These are phyloP conservation scores for Talaromyces sp. DNA, from an alignment of 2,329 filamentous ascomycete species.

Conservation along the genomic window DNA sequence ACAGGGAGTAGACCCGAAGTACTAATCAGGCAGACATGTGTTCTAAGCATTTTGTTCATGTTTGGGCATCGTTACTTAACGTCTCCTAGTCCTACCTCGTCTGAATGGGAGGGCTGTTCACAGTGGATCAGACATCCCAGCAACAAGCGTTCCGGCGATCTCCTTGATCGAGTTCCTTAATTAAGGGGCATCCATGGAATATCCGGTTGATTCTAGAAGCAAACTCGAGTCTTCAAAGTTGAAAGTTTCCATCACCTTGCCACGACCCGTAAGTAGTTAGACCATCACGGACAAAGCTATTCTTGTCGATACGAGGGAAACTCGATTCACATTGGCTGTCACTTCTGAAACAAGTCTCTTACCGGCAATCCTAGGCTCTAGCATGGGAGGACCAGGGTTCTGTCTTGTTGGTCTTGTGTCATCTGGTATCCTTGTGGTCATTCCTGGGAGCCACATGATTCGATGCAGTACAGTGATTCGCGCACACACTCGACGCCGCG, in stretches of 20 bases:
- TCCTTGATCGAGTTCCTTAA: background rate
- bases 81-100: background rate
- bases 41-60: background rate
- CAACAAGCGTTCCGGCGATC: background rate
- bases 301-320: background rate
- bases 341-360: slow-evolving; percentile 1
- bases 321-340: background rate
- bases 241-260: background rate
- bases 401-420: background rate
- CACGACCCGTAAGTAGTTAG: slow-evolving; percentile 5
- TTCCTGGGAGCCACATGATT: slow-evolving; percentile 8
- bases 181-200: background rate
- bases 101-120: background rate
- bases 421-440: slow-evolving; percentile 5
- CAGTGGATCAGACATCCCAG: background rate
- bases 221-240: background rate
- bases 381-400: background rate
- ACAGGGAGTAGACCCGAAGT: background rate
- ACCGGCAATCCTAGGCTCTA: background rate
- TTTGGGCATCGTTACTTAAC: too few relatives aligned
- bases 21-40: background rate
- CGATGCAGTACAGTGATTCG: background rate
- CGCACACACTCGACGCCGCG: background rate
- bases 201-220: background rate
- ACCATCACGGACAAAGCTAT: slow-evolving; percentile 1